phyloP scores from a whole-genome alignment of 2,329 filamentous ascomycete species.

The Coleophoma crateriformis region DNA sequence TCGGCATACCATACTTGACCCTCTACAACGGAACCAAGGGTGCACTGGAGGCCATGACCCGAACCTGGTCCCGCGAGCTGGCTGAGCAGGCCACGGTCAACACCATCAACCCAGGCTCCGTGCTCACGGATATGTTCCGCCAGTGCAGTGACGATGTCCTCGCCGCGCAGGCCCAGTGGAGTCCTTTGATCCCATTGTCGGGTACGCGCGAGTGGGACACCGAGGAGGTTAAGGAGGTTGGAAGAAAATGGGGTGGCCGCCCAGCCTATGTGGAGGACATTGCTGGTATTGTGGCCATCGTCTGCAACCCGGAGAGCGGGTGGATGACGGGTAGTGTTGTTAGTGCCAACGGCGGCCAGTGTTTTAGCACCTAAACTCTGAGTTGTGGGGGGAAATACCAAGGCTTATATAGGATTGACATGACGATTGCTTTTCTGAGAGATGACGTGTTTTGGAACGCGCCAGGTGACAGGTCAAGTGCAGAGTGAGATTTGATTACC shows the following conservation, averaged over 20 bases:
- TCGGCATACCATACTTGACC: slow-evolving; percentile 50
- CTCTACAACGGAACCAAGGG: slow-evolving; percentile 61
- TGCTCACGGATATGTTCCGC: slow-evolving; percentile 56
- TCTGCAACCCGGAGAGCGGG: slow-evolving; percentile 60
- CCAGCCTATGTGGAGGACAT: slow-evolving; percentile 63
- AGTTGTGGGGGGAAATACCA: neutral
- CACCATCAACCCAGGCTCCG: slow-evolving; percentile 56
- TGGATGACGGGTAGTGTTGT: slow-evolving; percentile 75
- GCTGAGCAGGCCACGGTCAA: slow-evolving; percentile 56
- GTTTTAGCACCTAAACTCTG: slow-evolving; percentile 29
- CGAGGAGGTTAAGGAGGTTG: slow-evolving; percentile 51
- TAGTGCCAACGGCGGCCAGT: slow-evolving; percentile 72
- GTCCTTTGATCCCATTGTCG: slow-evolving; percentile 59
- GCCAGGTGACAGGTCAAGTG: too few species aligned
- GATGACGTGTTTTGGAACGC: too few species aligned
- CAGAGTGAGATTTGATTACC: too few species aligned
- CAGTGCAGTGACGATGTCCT: slow-evolving; percentile 49
- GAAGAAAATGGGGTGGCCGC: slow-evolving; percentile 44
- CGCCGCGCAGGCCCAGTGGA: slow-evolving; percentile 49
- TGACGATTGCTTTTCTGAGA: too few species aligned
- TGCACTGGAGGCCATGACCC: slow-evolving; percentile 59
- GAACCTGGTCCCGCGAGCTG: slow-evolving; percentile 56
- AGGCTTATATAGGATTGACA: neutral
- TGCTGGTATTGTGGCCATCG: slow-evolving; percentile 68
- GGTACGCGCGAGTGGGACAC: slow-evolving; percentile 54